Evolutionary conservation across 1,284 basidiomycete species (phyloP), one percentile per base, ranked within the genome.

Genomic region (Pseudozyma sp.): DNA sequence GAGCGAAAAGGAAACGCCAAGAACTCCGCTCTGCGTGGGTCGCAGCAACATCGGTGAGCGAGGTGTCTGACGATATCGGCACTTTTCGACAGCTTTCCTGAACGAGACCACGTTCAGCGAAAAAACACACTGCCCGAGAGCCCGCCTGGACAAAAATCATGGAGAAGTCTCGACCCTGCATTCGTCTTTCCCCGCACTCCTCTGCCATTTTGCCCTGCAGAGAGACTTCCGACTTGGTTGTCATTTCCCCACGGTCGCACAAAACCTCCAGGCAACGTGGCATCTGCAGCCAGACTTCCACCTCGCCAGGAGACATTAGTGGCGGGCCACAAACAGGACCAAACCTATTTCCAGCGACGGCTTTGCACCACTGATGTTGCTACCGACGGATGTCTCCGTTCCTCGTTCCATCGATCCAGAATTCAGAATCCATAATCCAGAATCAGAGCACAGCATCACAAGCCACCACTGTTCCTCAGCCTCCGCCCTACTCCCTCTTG

Each of bases 61-160:
- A 54, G 52, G 14, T 43, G n/a, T 31, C 40, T 43, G 34, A 43
- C 19, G 11, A 13, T 24, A 35, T 11, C 33, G 46, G 57, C 66
- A 63, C 60, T 54, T 68, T 68, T 62, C 66, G 60, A 68, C 66
- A 68, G 48, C 53, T 58, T 39, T 54, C 56, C 30, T 33, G 63
- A 2, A 24, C 17, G 14, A n/a, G 29, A 17, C 17, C 2, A 9
- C 14, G 8, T 30, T 16, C 8, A 37, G 24, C 11, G 14, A 16
- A 42, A 9, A 10, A n/a, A 42, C 13, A 46, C 44, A 54, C 44
- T 46, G 53, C 53, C 46, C 24, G 1, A 8, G 11, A 24, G 53
- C 53, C 52, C 7, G 11, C 5, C 3, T n/a, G 11, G 4, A 6
- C 3, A 24, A 24, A 24, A 24, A 2, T 4, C 13, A 31, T 19